Evolutionary conservation across 2,329 filamentous ascomycete genomes (phyloP), one percentile per base, ranked within the genome.

Genomic region (Fusarium scirpi): DNA sequence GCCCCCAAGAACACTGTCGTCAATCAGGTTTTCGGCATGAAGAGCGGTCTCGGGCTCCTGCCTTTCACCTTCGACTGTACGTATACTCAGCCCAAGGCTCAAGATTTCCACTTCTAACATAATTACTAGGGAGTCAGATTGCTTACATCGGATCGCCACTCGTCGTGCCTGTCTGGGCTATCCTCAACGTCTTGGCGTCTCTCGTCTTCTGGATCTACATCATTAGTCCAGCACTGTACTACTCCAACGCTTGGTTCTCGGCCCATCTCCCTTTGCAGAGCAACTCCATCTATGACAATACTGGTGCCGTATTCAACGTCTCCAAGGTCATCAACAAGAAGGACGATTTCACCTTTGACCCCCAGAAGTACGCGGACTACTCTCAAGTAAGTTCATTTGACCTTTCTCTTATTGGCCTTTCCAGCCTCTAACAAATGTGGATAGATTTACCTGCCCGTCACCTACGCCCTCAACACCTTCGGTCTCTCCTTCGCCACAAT

Each of bases 231-330:
- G 82, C 80, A 2, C 63, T 85, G 2, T 84, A 84, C 74, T 85
- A 85, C 62, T 81, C 80, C 5, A 85, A 85, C 68, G 84, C 81
- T 0, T 86, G 84, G 84, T 79, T 82, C 56, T 85, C 85, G 0
- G 82, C 84, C 1, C 86, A 87, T 54, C 76, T 89, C 15, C 86
- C 87, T 0, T 79, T 87, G 38, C 82, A 84, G 25, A 85, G 83
- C 32, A 82, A 85, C n/a, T 82, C 83, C 15, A 85, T 84, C 10
- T 89, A 83, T 52, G 87, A 89, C 73, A 86, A 87, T 45, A 85
- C 79, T 0, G 86, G 84, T 0, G 69, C 79, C 6, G 62, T 78
- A 0, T 89, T 88, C 68, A 82, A 88, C 43, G 83, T 85, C 0
- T 78, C 80, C 1, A 78, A 77, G 4, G 85, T 89, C 16, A 81